A percentile compares a stretch with the other conserved stretches of the same genome.
phyloP scores from a whole-genome alignment of 2,329 filamentous ascomycete species.

The Claviceps spartinae region DNA sequence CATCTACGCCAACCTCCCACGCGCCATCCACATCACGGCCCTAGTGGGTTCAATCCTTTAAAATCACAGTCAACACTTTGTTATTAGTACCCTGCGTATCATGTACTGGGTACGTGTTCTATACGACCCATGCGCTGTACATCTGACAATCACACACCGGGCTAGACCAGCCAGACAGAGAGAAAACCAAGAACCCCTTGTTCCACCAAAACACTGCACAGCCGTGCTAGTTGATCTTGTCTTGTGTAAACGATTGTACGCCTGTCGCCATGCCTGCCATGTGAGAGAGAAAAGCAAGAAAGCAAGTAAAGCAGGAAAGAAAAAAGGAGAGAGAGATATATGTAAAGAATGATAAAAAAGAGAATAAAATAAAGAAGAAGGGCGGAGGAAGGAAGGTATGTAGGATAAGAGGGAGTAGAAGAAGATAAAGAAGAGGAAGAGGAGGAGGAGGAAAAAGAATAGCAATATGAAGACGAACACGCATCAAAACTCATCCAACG shows the following conservation, averaged over 20 bases:
- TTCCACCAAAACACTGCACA: not conserved
- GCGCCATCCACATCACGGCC: not conserved
- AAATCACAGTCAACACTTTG: too few relatives aligned
- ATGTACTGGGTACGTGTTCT: not conserved
- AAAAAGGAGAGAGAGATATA: not conserved
- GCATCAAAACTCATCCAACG: not conserved
- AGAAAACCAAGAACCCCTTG: not conserved
- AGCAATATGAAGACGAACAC: not conserved
- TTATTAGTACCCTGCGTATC: not conserved
- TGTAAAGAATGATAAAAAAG: not conserved
- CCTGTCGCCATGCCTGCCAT: slow-evolving; percentile 7
- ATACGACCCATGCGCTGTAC: not conserved
- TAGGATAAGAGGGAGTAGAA: not conserved
- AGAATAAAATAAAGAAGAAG: not conserved
- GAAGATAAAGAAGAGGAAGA: not conserved
- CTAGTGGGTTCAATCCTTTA: too few relatives aligned
- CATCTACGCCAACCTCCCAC: not conserved
- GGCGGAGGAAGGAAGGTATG: too few relatives aligned
- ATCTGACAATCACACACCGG: not conserved
- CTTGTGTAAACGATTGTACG: not conserved
- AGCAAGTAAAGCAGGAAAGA: not conserved
- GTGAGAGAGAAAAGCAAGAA: not conserved
- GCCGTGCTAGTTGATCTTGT: not conserved
- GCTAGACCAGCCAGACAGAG: not conserved
- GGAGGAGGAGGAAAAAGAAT: not conserved